Evolutionary conservation across 2,329 filamentous ascomycete species (phyloP), one percentile per base, ranked within the genome.

Genomic region (Colletotrichum godetiae): DNA sequence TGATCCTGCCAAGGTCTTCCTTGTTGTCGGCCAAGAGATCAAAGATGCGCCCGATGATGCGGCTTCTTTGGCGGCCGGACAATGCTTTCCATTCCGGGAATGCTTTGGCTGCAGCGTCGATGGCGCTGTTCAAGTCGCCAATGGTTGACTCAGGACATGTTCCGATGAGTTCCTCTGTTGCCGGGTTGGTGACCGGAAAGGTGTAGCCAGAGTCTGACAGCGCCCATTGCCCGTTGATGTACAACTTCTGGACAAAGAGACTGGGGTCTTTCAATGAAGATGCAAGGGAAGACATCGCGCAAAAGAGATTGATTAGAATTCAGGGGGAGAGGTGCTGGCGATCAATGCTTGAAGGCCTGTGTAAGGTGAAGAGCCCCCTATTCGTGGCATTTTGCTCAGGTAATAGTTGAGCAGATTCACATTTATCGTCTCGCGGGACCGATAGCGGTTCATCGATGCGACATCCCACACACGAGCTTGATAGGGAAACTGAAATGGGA

Each of bases 141-240:
- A 86, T 85, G 76, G 88, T 86, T 84, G 93, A 92, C 79, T 95
- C 92, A 49, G 93, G 92, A 79, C 91, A 92, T 37, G 87, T 91
- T 68, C 91, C 92, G 76, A 95, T 93, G 55, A 90, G 79, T 77
- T 90, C 87, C 74, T 90, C 91, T 13, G 91, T 90, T 3, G 92
- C 90, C 10, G 93, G 93, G 80, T 95, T 92, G 75, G 85, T 84
- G 7, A 74, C n/a, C 27, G 76, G 24, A 6, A 74, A 68, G 29
- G 27, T 35, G 15, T 68, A 59, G n/a, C 53, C 49, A 6, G 49
- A 58, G 12, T 46, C 31, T 37, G 65, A 72, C 24, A 29, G 15
- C 15, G 68, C 37, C 69, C 69, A 72, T 37, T 56, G 58, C 15
- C 69, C 69, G 15, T 64, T 27, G 58, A 72, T 42, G 52, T 62